Conservation (phyloP, 1,139 yeast genomes). For the Suhomyces taliae region DNA sequence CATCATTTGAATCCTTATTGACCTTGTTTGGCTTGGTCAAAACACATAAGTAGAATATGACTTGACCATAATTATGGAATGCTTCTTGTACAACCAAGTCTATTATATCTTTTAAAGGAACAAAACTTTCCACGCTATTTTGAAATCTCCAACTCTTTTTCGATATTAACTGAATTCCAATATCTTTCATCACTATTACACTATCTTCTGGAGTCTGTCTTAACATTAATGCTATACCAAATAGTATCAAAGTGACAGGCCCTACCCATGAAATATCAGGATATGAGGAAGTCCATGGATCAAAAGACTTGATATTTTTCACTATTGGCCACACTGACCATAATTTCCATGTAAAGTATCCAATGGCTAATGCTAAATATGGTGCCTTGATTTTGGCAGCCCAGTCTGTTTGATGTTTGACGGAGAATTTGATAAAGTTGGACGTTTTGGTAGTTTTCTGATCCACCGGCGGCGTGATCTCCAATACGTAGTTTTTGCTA, state of each 20-base stretch:
- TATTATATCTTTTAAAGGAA: constrained; percentile 53
- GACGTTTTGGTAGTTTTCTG: constrained; percentile 5
- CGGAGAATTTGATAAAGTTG: constrained; percentile 23
- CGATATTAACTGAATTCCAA: constrained; percentile 37
- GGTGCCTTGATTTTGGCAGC: not conserved
- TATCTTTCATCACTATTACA: constrained; percentile 36
- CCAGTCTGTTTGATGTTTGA: constrained; percentile 9
- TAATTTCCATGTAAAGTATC: not conserved
- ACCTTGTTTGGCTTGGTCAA: constrained; percentile 36
- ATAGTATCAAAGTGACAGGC: constrained; percentile 8
- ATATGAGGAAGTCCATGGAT: not conserved
- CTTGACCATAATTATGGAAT: constrained; percentile 59
- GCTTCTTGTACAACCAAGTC: constrained; percentile 72
- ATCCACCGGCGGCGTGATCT: constrained; percentile 24
- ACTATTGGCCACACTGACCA: not conserved
- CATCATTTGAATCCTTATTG: constrained; percentile 18
- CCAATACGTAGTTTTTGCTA: constrained; percentile 30
- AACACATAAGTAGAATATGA: constrained; percentile 59
- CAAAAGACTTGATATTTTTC: not conserved
- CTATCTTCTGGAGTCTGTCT: constrained; percentile 34
- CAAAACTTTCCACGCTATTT: constrained; percentile 29
- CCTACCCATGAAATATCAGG: not conserved
- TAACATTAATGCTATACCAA: constrained; percentile 11
- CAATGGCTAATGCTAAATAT: constrained; percentile 1
- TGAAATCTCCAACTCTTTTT: constrained; percentile 31